Base-by-base conservation (phyloP, 441 rosid genomes). In the Populus hybrid region DNA sequence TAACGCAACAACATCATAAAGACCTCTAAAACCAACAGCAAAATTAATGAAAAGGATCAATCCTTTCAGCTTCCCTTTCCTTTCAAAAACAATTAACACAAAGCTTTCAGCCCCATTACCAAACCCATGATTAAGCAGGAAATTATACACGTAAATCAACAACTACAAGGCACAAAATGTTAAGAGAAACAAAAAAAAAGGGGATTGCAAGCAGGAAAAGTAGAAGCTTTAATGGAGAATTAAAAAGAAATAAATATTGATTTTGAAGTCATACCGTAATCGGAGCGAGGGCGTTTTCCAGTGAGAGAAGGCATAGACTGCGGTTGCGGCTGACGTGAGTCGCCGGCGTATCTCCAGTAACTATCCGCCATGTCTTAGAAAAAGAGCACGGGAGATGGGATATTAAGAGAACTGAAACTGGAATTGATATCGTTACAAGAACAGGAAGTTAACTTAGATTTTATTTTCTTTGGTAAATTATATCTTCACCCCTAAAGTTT, bases 271-370 rank as follows among this genome's bases (percentile, higher is more conserved):
- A 24, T 77, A 88, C 94, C 90, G 46, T 80, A 85, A 42, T 85
- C 89, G 38, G 85, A 28, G 77, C 91, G 94, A 65, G 89, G 80
- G 67, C 92, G 94, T 73, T 90, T 90, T 18, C 82, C 87, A 30
- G 75, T 71, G 38, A 82, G 24, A 3, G 88, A 12, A 20, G 87
- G 75, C 28, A 81, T 40, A 4, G 88, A 24, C 65, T 80, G 81
- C 26, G 78, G 81, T 38, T 73, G 86, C 68, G 71, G 85, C 40
- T 81, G 91, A 64, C 83, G 85, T 1, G 83, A 35, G 54, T 87
- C 89, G 74, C 77, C 65, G 83, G 28, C 26, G 24, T 82, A 83
- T 80, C 87, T 70, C 92, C 91, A 87, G 75, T 86, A 89, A 77
- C 85, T 83, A 66, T 87, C 91, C 24, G 86, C 87, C 94, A 89